Evolutionary conservation across 1,139 yeast genomes (phyloP).

Genomic region (Lodderomyces beijingensis): DNA sequence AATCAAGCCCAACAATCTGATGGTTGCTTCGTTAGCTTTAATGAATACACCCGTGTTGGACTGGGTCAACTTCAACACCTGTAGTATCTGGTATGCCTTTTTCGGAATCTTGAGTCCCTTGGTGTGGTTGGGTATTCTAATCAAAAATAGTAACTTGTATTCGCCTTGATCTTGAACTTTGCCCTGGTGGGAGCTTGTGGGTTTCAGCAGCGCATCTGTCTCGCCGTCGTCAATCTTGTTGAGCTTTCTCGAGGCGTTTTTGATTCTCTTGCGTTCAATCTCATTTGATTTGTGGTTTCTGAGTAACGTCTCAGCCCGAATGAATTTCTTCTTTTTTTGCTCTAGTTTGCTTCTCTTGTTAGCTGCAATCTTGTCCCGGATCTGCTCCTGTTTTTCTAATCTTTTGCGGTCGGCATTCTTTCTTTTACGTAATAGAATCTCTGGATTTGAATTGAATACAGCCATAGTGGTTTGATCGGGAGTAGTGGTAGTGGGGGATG

Average conservation of each 20-base stretch:
- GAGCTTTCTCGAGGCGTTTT: slow-evolving; percentile 49
- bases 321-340: slow-evolving; percentile 44
- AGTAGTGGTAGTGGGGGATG: slow-evolving; percentile 1
- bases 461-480: no score
- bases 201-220: no score
- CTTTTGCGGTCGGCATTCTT: slow-evolving; percentile 72
- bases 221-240: slow-evolving; percentile 11
- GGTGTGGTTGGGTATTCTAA: slow-evolving; percentile 56
- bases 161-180: slow-evolving; percentile 24
- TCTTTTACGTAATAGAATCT: slow-evolving; percentile 69
- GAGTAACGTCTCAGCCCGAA: slow-evolving; percentile 71
- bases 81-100: slow-evolving; percentile 58
- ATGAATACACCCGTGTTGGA: slow-evolving; percentile 69
- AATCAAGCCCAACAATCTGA: slow-evolving; percentile 58
- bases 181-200: slow-evolving; percentile 17
- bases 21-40: slow-evolving; percentile 52
- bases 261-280: slow-evolving; percentile 64
- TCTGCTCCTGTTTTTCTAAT: slow-evolving; percentile 56
- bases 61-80: slow-evolving; percentile 53
- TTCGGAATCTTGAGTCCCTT: slow-evolving; percentile 62
- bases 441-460: slow-evolving; percentile 66
- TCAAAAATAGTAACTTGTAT: slow-evolving; percentile 56
- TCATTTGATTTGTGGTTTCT: slow-evolving; percentile 60
- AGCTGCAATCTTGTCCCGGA: slow-evolving; percentile 25
- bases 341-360: slow-evolving; percentile 35